These are phyloP conservation scores for Kwoniella shivajii DNA, from an alignment of 1,284 basidiomycete genomes.

Conservation along the genomic window DNA sequence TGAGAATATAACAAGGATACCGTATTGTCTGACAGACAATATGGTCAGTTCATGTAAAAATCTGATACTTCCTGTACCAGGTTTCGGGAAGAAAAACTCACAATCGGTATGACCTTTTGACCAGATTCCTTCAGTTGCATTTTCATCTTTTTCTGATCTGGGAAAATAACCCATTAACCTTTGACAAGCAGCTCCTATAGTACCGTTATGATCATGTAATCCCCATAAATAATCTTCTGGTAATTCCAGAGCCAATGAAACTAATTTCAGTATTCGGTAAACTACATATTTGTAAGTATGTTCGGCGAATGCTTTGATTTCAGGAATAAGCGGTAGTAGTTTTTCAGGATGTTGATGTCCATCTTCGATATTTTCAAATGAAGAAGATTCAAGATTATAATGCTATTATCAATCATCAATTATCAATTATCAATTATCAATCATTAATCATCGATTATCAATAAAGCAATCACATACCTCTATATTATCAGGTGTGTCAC, in stretches of 20 bases:
- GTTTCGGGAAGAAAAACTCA: background rate
- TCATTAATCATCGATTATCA: background rate
- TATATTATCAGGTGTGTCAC: slow-evolving; percentile 49
- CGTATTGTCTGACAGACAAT: slow-evolving; percentile 30
- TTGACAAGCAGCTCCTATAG: slow-evolving; percentile 46
- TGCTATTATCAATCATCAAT: slow-evolving; percentile 23
- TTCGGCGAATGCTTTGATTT: slow-evolving; percentile 49
- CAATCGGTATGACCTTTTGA: slow-evolving; percentile 54
- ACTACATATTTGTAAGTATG: slow-evolving; percentile 51
- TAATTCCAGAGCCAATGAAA: slow-evolving; percentile 32
- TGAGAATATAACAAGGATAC: slow-evolving; percentile 52
- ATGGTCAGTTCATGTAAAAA: background rate
- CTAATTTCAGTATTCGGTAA: slow-evolving; percentile 33
- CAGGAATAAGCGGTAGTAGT: slow-evolving; percentile 29
- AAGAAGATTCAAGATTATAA: slow-evolving; percentile 51
- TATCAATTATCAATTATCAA: background rate
- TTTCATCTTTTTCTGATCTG: slow-evolving; percentile 42
- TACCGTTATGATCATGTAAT: slow-evolving; percentile 44
- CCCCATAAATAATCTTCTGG: slow-evolving; percentile 28
- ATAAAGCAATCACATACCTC: slow-evolving; percentile 24
- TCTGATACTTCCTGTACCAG: background rate
- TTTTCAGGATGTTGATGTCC: slow-evolving; percentile 16
- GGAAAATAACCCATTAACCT: slow-evolving; percentile 53
- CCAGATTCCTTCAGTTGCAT: slow-evolving; percentile 46
- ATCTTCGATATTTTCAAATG: slow-evolving; percentile 22